Evolutionary conservation across 164 flowering plant genomes (phyloP), one percentile per base, ranked within the genome.

Genomic region (Tetracentron sinense): DNA sequence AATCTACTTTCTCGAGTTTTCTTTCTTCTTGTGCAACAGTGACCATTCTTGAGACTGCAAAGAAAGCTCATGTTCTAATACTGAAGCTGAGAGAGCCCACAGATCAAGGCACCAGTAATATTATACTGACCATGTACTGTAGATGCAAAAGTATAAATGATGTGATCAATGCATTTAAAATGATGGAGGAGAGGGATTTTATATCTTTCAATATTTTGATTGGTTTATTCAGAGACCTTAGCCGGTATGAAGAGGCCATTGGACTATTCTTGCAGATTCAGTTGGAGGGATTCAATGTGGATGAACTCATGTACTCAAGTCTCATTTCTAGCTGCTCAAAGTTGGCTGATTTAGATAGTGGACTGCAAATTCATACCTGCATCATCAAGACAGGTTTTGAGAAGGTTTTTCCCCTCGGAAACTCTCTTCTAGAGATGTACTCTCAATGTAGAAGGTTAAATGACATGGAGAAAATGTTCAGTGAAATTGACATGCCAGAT

Each of bases 71-170:
- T 68, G 76, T 22, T 58, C 60, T 74, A 15, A 57, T 69, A 22
- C 48, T 74, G 33, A 74, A 69, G 65, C 27, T 61, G 56, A 62
- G 67, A 31, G 67, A 57, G 10, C 22, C 19, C 21, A 31, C 19
- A 2, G 70, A 69, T 48, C 30, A 17, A 56, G 47, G 44, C 58
- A 62, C 47, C 19, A 44, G 52, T 52, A 74, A 74, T 44, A 38
- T 69, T 47, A 57, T 74, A 31, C 55, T 74, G 64, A 65, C 77
- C 57, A 74, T 74, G 77, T 74, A 74, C 26, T 62, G 73, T 46
- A 74, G 62, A 42, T 65, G 73, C 27, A 35, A 47, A 26, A 65
- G 56, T 65, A 52, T 62, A 49, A 46, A 27, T 11, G 29, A 61
- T 54, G 69, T 73, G 4, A 61, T 14, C 29, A 53, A 30, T 30